Conservation (phyloP, 2,329 filamentous ascomycete species). For the Trichocomaceae sp. region DNA sequence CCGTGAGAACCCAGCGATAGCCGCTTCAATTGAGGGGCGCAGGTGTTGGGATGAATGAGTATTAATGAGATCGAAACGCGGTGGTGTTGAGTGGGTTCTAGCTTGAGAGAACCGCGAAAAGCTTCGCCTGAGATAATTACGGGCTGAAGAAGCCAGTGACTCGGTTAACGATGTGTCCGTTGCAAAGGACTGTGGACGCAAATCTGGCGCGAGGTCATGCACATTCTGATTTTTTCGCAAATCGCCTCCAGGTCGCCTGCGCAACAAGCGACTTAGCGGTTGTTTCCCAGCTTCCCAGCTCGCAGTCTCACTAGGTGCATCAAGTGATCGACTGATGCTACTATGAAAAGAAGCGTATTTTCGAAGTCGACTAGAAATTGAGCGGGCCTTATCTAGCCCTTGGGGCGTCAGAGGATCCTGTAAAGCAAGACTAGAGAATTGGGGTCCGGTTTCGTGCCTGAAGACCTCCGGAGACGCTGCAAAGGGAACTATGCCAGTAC, state of each 20-base stretch:
- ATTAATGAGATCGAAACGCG: conserved; percentile 38
- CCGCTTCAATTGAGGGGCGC: conserved; percentile 72
- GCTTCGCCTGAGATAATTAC: conserved; percentile 7
- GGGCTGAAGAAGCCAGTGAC: conserved; percentile 20
- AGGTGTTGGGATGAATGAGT: conserved; percentile 53
- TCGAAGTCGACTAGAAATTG: conserved; percentile 32
- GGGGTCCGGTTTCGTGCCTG: background rate
- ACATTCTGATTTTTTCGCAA: conserved; percentile 62
- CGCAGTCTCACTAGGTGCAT: conserved; percentile 22
- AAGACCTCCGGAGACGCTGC: conserved; percentile 20
- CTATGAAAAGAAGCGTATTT: conserved; percentile 43
- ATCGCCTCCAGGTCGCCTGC: conserved; percentile 68
- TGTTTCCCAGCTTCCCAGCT: conserved; percentile 19
- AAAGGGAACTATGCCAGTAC: conserved; percentile 21
- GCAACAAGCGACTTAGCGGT: conserved; percentile 49
- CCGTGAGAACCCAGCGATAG: conserved; percentile 77
- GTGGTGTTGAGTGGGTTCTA: conserved; percentile 14
- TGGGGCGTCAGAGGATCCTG: background rate
- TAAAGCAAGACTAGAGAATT: background rate
- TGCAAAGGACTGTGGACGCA: conserved; percentile 30
- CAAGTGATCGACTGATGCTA: conserved; percentile 30
- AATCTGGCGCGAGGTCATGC: conserved; percentile 50
- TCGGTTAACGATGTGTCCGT: conserved; percentile 33
- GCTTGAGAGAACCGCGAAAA: conserved; percentile 8
- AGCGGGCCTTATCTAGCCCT: conserved; percentile 21